phyloP scores from a whole-genome alignment of 1,139 yeast species.

The Candida sp. region DNA sequence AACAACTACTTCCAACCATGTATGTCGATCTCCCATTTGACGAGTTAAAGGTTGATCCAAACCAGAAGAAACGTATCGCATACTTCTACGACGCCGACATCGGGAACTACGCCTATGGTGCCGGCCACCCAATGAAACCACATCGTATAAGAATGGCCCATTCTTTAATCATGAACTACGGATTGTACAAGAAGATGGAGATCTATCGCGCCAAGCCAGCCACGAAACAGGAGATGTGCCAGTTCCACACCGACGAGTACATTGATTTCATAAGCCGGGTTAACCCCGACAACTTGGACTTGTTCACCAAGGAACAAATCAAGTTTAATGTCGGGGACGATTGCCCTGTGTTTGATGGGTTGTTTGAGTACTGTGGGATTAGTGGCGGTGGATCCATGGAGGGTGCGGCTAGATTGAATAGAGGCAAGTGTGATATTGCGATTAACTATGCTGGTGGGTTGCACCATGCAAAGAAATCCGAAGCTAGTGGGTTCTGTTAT shows the following conservation, averaged over 20 bases:
- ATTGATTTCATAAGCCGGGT: conserved; percentile 93
- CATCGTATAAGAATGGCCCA: conserved; percentile 99
- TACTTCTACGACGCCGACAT: conserved; percentile 75
- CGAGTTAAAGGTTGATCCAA: conserved; percentile 45
- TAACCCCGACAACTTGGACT: conserved; percentile 92
- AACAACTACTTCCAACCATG: conserved; percentile 23
- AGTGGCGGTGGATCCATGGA: conserved; percentile 95
- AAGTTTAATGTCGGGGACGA: conserved; percentile 98
- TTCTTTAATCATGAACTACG: conserved; percentile 96
- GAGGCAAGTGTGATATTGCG: conserved; percentile 92
- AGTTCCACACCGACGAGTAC: conserved; percentile 97
- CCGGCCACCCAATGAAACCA: conserved; percentile 99
- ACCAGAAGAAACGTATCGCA: conserved; percentile 47
- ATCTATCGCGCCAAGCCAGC: conserved; percentile 98
- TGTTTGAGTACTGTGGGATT: conserved; percentile 84
- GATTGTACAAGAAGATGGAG: conserved; percentile 96
- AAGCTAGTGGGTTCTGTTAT: conserved; percentile 95
- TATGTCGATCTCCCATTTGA: conserved; percentile 51
- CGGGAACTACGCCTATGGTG: conserved; percentile 97
- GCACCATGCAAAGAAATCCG: conserved; percentile 96
- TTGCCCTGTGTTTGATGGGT: conserved; percentile 97
- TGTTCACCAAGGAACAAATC: conserved; percentile 90
- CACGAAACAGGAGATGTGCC: conserved; percentile 98
- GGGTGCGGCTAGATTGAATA: conserved; percentile 84
- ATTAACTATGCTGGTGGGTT: conserved; percentile 98